Conservation (phyloP, 192 early-diverging fungal genomes). For the Oehlia diaphana region DNA sequence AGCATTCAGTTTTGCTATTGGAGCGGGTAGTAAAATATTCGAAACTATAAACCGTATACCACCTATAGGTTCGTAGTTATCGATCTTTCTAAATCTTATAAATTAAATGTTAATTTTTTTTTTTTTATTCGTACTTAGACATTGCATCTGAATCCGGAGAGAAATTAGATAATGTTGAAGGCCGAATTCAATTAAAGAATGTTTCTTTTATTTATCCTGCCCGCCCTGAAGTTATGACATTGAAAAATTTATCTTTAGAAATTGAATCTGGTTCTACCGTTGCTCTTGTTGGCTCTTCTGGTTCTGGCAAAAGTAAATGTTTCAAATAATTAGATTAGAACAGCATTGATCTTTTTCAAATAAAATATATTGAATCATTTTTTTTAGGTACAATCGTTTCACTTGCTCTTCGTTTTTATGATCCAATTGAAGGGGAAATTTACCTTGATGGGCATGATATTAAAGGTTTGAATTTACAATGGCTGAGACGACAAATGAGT, state of each 20-base stretch:
- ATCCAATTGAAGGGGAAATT: conserved; percentile 53
- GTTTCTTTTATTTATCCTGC: conserved; percentile 69
- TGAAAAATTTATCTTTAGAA: conserved; percentile 52
- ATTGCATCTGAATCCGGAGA: conserved; percentile 56
- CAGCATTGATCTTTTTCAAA: not conserved
- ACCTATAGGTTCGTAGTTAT: conserved; percentile 61
- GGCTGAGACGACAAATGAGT: conserved; percentile 67
- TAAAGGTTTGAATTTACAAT: conserved; percentile 56
- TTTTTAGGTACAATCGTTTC: conserved; percentile 39
- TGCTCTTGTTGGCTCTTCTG: conserved; percentile 80
- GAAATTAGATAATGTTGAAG: conserved; percentile 42
- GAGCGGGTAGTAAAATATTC: conserved; percentile 82
- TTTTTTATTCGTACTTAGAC: not conserved
- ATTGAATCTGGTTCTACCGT: conserved; percentile 67
- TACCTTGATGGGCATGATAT: conserved; percentile 64
- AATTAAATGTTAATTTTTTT: not conserved
- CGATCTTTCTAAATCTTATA: not conserved
- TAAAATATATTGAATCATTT: not conserved
- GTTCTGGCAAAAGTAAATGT: conserved; percentile 71
- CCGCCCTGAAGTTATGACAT: conserved; percentile 51
- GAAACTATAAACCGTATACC: conserved; percentile 80
- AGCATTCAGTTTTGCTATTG: conserved; percentile 72
- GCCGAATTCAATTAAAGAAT: conserved; percentile 50
- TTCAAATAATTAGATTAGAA: not conserved
- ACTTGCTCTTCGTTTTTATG: conserved; percentile 44